These are phyloP conservation scores for Papilionanthe hybrid DNA, from an alignment of 116 monocot species.

Conservation along the genomic window DNA sequence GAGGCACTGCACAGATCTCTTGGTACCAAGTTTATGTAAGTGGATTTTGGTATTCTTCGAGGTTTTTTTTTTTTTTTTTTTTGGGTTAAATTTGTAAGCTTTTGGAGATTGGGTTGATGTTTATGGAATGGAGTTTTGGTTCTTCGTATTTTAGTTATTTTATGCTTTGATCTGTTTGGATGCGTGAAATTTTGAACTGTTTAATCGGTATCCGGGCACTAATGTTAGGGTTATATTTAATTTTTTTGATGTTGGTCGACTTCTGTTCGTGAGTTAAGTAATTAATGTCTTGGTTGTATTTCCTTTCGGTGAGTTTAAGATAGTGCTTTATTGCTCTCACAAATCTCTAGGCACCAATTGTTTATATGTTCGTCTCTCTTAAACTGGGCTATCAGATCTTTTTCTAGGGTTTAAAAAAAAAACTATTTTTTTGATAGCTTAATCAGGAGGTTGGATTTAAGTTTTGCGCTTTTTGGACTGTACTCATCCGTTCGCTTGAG, in stretches of 20 bases:
- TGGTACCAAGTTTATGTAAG: slow-evolving; percentile 25
- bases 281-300: background rate
- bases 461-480: background rate
- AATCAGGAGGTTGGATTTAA: background rate
- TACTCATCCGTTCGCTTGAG: background rate
- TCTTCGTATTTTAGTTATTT: background rate
- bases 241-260: background rate
- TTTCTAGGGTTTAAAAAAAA: background rate
- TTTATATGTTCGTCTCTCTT: background rate
- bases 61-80: background rate
- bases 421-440: background rate
- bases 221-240: background rate
- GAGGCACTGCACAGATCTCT: slow-evolving; percentile 16
- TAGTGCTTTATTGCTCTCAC: background rate
- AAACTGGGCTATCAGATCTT: background rate
- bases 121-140: background rate
- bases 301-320: background rate
- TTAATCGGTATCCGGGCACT: background rate
- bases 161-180: background rate
- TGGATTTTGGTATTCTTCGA: background rate
- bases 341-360: background rate
- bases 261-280: background rate
- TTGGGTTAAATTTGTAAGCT: background rate
- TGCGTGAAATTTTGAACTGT: background rate
- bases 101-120: background rate